These are phyloP conservation scores for Rhipidocladum racemiflorum DNA, from an alignment of 176 grass and related monocot species.

Conservation along the genomic window DNA sequence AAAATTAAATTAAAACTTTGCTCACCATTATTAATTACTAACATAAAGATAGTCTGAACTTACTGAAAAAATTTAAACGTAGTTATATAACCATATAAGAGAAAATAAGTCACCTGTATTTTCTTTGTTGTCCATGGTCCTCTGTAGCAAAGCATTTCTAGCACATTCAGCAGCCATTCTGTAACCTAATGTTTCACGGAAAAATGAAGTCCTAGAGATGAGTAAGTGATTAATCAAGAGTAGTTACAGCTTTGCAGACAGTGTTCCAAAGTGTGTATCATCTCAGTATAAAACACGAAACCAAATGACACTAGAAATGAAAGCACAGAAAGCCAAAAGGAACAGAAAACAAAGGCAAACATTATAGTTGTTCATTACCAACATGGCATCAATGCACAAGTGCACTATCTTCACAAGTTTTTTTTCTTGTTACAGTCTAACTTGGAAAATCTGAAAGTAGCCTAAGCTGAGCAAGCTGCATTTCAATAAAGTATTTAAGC, in stretches of 20 bases:
- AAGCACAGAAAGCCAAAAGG: not conserved
- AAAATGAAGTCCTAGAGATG: conserved; percentile 1
- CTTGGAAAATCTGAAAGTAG: not conserved
- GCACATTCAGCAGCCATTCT: conserved; percentile 91
- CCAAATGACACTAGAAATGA: not conserved
- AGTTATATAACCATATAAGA: not conserved
- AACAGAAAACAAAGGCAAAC: not conserved
- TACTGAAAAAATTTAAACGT: not conserved
- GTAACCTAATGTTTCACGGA: conserved; percentile 46
- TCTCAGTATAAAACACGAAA: not conserved
- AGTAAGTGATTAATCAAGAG: not conserved
- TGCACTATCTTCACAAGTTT: not conserved
- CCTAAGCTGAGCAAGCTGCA: not conserved
- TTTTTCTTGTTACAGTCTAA: not conserved
- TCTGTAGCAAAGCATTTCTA: conserved; percentile 62
- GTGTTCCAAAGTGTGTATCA: not conserved
- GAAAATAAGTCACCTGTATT: conserved; percentile 57
- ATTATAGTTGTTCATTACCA: not conserved
- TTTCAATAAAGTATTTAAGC: not conserved
- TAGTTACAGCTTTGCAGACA: not conserved
- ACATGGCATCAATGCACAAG: not conserved
- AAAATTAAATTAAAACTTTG: not conserved
- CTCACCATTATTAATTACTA: not conserved
- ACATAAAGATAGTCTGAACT: not conserved
- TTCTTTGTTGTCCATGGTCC: conserved; percentile 86